A percentile compares a stretch with the other conserved stretches of the same genome.
Conservation (phyloP, 2,329 filamentous ascomycete species). For the Chaetothyriales sp. region DNA sequence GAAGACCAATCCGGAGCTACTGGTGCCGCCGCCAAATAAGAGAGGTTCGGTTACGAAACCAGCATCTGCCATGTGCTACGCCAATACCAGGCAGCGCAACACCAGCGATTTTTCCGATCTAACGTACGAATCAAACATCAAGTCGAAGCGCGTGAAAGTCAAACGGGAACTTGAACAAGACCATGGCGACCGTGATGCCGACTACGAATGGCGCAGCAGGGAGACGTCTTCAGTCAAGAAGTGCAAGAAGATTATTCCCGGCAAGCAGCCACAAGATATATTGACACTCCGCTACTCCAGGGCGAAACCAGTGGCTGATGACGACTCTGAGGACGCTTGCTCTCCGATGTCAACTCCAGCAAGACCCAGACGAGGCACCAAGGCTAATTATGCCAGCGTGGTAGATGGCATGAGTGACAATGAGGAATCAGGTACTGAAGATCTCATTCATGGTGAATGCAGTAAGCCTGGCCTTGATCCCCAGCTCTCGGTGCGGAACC, state of each 20-base stretch:
- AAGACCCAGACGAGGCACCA: background rate
- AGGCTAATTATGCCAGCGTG: background rate
- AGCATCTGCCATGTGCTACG: slow-evolving; percentile 13
- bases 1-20: slow-evolving; percentile 12
- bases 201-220: background rate
- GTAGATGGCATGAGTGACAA: background rate
- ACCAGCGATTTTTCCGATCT: background rate
- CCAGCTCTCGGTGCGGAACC: background rate
- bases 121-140: background rate
- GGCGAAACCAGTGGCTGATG: background rate
- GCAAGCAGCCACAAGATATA: background rate
- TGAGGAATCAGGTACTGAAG: background rate
- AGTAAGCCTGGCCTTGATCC: background rate
- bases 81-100: slow-evolving; percentile 1
- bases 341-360: background rate
- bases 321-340: background rate
- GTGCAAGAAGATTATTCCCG: background rate
- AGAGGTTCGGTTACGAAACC: slow-evolving; percentile 21
- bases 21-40: slow-evolving; percentile 28
- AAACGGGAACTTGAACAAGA: background rate
- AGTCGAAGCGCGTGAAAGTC: background rate
- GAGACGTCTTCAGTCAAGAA: background rate
- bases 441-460: background rate
- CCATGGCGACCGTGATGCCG: background rate
- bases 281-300: background rate